Conservation (phyloP, 2,329 filamentous ascomycete genomes). For the Sporothrix humicola region DNA sequence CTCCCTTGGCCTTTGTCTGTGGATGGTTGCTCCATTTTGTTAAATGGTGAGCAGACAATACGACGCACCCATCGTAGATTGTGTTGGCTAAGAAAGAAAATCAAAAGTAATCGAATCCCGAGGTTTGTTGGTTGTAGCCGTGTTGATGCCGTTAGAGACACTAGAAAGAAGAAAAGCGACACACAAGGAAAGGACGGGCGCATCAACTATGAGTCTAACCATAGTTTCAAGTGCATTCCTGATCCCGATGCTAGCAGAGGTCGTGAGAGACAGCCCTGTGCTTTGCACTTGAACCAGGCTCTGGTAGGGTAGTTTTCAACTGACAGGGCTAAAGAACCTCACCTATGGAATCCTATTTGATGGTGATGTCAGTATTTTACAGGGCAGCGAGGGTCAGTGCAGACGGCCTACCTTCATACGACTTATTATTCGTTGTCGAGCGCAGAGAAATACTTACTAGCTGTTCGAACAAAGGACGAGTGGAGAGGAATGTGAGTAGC, state of each 20-base stretch:
- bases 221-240: slow-evolving; percentile 13
- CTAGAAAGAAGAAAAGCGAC: not conserved
- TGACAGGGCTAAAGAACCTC: slow-evolving; percentile 2
- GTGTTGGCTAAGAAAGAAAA: not conserved
- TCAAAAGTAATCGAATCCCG: not conserved
- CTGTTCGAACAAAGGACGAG: slow-evolving; percentile 1
- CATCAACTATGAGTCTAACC: not conserved
- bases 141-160: not conserved
- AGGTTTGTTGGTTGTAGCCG: not conserved
- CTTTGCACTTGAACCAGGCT: not conserved
- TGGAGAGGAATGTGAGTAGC: not conserved
- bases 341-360: not conserved
- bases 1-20: not conserved
- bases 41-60: slow-evolving; percentile 14
- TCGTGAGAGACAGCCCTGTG: not conserved
- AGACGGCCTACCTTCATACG: not conserved
- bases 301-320: slow-evolving; percentile 1
- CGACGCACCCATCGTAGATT: slow-evolving; percentile 13
- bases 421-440: not conserved
- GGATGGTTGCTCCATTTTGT: slow-evolving; percentile 14
- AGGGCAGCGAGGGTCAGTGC: not conserved
- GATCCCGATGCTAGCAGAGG: not conserved
- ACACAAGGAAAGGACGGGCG: not conserved
- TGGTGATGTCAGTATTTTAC: slow-evolving; percentile 8
- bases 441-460: no score